phyloP scores from a whole-genome alignment of 2,329 filamentous ascomycete species.

The Myriosclerotinia duriaeana region DNA sequence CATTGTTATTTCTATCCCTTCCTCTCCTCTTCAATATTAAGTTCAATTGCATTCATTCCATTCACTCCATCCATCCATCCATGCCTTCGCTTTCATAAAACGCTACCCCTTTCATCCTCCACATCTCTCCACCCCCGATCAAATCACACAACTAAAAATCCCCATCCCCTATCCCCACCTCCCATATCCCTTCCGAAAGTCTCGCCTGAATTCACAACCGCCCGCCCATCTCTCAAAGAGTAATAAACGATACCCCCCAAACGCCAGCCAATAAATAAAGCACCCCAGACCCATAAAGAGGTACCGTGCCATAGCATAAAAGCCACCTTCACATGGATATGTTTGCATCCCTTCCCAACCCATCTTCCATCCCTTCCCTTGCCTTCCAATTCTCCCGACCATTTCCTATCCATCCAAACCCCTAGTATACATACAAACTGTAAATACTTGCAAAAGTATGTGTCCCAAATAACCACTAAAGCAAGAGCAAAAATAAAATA shows the following conservation, averaged over 20 bases:
- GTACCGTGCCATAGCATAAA: conserved; percentile 9
- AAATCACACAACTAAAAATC: too few species aligned
- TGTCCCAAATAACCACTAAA: conserved; percentile 14
- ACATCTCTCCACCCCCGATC: too few species aligned
- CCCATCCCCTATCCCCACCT: not conserved
- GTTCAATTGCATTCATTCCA: not conserved
- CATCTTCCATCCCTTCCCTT: conserved; percentile 1
- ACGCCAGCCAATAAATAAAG: conserved; percentile 13
- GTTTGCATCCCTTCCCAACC: conserved; percentile 1
- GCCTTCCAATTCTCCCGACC: not conserved
- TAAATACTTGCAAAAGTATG: conserved; percentile 14
- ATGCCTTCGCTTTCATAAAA: not conserved
- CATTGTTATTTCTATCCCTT: conserved; percentile 1
- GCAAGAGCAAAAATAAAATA: not conserved
- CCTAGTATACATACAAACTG: conserved; percentile 17
- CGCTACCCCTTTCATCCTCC: not conserved
- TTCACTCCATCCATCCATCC: not conserved
- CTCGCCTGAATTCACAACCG: not conserved
- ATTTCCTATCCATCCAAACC: conserved; percentile 2
- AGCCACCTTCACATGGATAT: conserved; percentile 13
- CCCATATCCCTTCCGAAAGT: not conserved
- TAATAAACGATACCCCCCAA: conserved; percentile 6
- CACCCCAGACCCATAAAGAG: not conserved
- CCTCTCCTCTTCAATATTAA: conserved; percentile 10
- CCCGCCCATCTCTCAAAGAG: not conserved